A percentile compares a stretch with the other conserved stretches of the same genome.
Conservation (phyloP, 202 grass and related monocot genomes). For the Elaeis oleifera region DNA sequence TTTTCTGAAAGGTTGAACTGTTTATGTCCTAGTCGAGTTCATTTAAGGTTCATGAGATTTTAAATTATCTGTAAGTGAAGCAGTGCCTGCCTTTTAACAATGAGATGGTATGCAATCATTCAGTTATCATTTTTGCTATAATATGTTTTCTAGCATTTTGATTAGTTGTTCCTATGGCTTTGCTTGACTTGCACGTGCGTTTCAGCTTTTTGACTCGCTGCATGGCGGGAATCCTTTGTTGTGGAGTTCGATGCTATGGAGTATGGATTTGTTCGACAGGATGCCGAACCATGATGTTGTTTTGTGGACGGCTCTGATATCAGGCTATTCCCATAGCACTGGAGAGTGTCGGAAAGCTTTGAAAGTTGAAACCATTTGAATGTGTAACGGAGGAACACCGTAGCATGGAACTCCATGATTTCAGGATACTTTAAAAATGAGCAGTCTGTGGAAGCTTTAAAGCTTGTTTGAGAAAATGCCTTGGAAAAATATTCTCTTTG, state of each 20-base stretch:
- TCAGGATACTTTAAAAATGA: slow-evolving; percentile 45
- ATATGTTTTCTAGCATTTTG: no score
- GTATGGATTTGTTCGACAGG: slow-evolving; percentile 25
- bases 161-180: neutral
- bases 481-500: slow-evolving; percentile 37
- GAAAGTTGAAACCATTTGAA: slow-evolving; percentile 42
- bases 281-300: slow-evolving; percentile 35
- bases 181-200: slow-evolving; percentile 40
- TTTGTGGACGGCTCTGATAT: slow-evolving; percentile 40
- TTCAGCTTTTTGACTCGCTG: slow-evolving; percentile 19
- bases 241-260: slow-evolving; percentile 40
- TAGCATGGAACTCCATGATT: slow-evolving; percentile 69
- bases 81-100: no score
- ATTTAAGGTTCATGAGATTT: no score
- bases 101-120: no score
- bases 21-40: no score
- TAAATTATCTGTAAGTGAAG: no score
- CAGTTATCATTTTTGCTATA: no score
- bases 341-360: slow-evolving; percentile 17
- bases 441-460: slow-evolving; percentile 34
- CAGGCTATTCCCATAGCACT: slow-evolving; percentile 16
- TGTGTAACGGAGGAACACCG: slow-evolving; percentile 38
- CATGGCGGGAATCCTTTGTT: slow-evolving; percentile 22
- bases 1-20: no score
- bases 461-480: slow-evolving; percentile 53